phyloP scores from a whole-genome alignment of 306 rosid genomes.

The Urtica urens region DNA sequence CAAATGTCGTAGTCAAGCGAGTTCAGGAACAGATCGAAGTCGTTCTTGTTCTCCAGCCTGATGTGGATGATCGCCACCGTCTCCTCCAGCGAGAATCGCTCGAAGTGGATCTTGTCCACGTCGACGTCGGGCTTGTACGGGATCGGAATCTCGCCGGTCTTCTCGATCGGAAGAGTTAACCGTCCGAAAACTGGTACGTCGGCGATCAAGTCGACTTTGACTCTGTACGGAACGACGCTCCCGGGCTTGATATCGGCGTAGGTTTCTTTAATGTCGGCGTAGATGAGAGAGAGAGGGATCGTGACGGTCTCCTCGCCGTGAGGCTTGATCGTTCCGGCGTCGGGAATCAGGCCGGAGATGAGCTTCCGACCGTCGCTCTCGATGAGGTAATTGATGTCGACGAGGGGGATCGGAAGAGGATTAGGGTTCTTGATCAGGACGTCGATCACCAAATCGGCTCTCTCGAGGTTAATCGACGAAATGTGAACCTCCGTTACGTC shows the following conservation, averaged over 20 bases:
- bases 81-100: constrained; percentile 76
- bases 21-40: constrained; percentile 73
- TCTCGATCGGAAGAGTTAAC: constrained; percentile 75
- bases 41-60: constrained; percentile 90
- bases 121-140: constrained; percentile 94
- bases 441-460: constrained; percentile 69
- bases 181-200: constrained; percentile 87
- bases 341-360: constrained; percentile 82
- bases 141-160: constrained; percentile 87
- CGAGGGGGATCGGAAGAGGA: constrained; percentile 81
- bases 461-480: constrained; percentile 53
- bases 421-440: constrained; percentile 83
- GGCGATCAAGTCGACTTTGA: constrained; percentile 72
- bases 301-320: constrained; percentile 82
- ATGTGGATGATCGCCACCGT: constrained; percentile 73
- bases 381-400: constrained; percentile 70
- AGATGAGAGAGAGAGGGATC: constrained; percentile 58
- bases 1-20: constrained; percentile 73
- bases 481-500: constrained; percentile 63
- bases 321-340: constrained; percentile 78
- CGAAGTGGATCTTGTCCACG: constrained; percentile 64
- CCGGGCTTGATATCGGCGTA: constrained; percentile 68
- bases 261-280: constrained; percentile 70
- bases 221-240: constrained; percentile 61
- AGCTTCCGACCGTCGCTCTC: constrained; percentile 90